Percentiles rank a stretch among this genome's conserved stretches.
These are phyloP conservation scores for Cornus suecica DNA, from an alignment of 148 eudicot genomes.

Conservation along the genomic window DNA sequence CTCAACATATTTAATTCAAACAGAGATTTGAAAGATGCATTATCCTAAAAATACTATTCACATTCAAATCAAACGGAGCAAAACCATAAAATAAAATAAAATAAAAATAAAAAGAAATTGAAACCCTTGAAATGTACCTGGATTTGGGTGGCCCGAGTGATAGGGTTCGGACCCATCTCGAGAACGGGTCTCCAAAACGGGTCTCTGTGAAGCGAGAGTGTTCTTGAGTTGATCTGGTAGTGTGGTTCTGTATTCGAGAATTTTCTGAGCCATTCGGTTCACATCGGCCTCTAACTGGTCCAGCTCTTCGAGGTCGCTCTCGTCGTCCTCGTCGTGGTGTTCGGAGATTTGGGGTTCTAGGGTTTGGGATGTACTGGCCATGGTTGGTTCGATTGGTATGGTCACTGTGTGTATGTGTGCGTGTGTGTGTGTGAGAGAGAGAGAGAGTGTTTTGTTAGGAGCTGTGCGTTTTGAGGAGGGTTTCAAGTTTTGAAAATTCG, in stretches of 20 bases:
- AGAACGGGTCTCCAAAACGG: conserved; percentile 23
- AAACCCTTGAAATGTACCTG: conserved; percentile 12
- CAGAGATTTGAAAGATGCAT: too few relatives aligned
- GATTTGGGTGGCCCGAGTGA: conserved; percentile 21
- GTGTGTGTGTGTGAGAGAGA: neutral
- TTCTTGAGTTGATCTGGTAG: conserved; percentile 50
- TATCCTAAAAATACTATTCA: too few relatives aligned
- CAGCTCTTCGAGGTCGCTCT: conserved; percentile 24
- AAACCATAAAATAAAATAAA: too few relatives aligned
- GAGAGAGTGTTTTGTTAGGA: neutral
- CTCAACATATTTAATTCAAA: too few relatives aligned
- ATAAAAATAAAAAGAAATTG: neutral
- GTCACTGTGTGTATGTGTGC: neutral
- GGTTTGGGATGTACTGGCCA: neutral
- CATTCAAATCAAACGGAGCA: neutral
- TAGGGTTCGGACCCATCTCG: conserved; percentile 29
- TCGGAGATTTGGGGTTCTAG: conserved; percentile 11
- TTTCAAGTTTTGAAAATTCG: conserved; percentile 13
- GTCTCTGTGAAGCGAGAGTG: conserved; percentile 43
- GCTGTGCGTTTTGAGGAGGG: neutral
- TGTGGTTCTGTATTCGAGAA: conserved; percentile 43
- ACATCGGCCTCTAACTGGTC: conserved; percentile 50
- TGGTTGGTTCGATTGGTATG: neutral
- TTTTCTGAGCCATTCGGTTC: conserved; percentile 48
- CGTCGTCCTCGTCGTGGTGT: conserved; percentile 19